Conservation (phyloP, 2,329 filamentous ascomycete genomes). For the Chrysoporthe deuterocubensis region DNA sequence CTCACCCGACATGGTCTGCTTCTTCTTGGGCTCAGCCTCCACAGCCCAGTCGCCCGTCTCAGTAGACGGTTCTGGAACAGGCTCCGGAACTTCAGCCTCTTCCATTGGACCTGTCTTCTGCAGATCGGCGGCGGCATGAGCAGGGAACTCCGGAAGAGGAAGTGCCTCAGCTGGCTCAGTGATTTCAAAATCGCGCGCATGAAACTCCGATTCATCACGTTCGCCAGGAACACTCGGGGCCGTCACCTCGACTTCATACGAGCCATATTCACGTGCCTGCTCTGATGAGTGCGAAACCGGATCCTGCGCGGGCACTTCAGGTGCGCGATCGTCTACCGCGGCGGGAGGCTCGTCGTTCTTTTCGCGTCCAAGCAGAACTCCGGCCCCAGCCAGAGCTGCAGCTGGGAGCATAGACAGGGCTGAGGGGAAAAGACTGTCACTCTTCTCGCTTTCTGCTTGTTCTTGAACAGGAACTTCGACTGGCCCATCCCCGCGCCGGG, state of each 20-base stretch:
- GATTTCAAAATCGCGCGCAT: background rate
- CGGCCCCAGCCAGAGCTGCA: constrained; percentile 29
- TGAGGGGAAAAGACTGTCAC: constrained; percentile 30
- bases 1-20: constrained; percentile 31
- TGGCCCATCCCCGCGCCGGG: background rate
- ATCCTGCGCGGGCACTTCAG: background rate
- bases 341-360: constrained; percentile 17
- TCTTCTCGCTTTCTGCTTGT: background rate
- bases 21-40: constrained; percentile 38
- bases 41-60: constrained; percentile 36
- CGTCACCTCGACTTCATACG: constrained; percentile 7
- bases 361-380: constrained; percentile 32
- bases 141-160: background rate
- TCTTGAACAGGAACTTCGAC: background rate
- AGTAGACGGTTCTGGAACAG: constrained; percentile 25
- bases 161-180: constrained; percentile 3
- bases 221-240: background rate
- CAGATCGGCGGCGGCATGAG: background rate
- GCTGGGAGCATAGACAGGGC: constrained; percentile 32
- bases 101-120: constrained; percentile 29
- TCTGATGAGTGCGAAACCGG: background rate
- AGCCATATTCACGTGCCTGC: constrained; percentile 5
- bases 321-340: background rate
- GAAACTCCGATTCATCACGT: background rate
- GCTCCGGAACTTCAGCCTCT: constrained; percentile 28